These are phyloP conservation scores for Emmonsiellopsis sp. DNA, from an alignment of 2,329 filamentous ascomycete genomes.

Conservation along the genomic window DNA sequence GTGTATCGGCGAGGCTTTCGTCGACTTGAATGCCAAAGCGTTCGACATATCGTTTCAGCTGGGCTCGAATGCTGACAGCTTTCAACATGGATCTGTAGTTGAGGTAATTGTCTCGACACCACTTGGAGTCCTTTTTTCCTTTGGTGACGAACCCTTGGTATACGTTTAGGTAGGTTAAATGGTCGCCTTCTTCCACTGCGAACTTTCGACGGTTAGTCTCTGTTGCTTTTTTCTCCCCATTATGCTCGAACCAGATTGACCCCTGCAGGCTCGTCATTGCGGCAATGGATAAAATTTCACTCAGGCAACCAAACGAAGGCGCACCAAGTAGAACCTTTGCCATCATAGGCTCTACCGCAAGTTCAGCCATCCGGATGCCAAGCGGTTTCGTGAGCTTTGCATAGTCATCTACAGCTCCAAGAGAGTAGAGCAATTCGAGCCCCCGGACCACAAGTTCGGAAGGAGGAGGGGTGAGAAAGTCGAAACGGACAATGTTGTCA, in stretches of 20 bases:
- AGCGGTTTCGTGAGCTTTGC: conserved; percentile 82
- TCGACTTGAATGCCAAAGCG: conserved; percentile 65
- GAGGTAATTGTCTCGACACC: conserved; percentile 77
- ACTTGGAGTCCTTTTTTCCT: conserved; percentile 72
- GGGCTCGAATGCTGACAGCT: conserved; percentile 76
- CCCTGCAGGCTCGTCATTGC: conserved; percentile 87
- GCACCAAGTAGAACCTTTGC: conserved; percentile 75
- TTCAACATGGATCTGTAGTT: conserved; percentile 78
- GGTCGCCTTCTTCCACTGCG: conserved; percentile 86
- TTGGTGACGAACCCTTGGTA: conserved; percentile 79
- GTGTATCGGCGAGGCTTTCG: conserved; percentile 40
- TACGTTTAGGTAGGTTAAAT: conserved; percentile 86
- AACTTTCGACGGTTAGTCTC: conserved; percentile 72
- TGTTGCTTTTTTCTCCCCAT: conserved; percentile 64
- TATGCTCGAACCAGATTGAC: conserved; percentile 64
- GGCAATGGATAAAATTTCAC: conserved; percentile 81
- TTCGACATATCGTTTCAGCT: conserved; percentile 79
- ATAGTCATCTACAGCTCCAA: conserved; percentile 81
- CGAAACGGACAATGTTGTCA: conserved; percentile 85
- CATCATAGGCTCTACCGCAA: conserved; percentile 93
- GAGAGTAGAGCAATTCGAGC: conserved; percentile 74
- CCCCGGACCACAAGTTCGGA: conserved; percentile 76
- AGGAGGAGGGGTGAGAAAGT: conserved; percentile 78
- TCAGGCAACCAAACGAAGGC: conserved; percentile 63
- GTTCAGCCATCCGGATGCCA: conserved; percentile 84